Evolutionary conservation across 306 rosid genomes (phyloP), one percentile per base, ranked within the genome.

Genomic region (Casuarina equisetifolia): DNA sequence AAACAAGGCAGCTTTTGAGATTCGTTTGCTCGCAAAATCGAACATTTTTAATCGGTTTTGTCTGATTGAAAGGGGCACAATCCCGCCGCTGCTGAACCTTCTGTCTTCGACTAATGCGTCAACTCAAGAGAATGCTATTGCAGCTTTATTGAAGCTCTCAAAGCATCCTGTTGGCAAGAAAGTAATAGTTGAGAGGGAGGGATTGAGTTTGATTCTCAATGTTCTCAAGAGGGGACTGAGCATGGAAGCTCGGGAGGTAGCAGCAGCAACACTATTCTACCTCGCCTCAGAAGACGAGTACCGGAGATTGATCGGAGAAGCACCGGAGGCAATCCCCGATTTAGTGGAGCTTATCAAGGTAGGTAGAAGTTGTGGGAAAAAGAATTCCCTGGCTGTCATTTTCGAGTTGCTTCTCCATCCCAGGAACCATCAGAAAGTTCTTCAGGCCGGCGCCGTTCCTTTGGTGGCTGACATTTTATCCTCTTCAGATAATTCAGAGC

Each of bases 191-290:
- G 86, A 86, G 70, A 85, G 85, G 73, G 79, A 86, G 19, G 99
- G 96, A 1, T 62, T 91, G 70, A 78, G 85, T 59, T 52, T 79
- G 75, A 84, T 95, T 72, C 84, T 91, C 2, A 69, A 72, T 17
- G 88, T 95, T n/a, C 52, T 92, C 9, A 86, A 77, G 62, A 79
- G 82, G 16, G 97, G 93, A 9, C 35, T 71, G 74, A 88, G 63
- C 67, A 7, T 76, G 0, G 90, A 89, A 84, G 82, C 90, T 59
- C 79, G 88, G 42, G 90, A 90, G 35, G 90, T 88, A 54, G 91
- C 91, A 57, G 97, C 97, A 35, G 96, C 90, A 0, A 78, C 85
- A 4, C 74, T 95, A 71, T 92, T 87, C 72, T 95, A 95, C 88
- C 85, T 92, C 36, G 87, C 94, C 63, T 91, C 94, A 5, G 38